Base-by-base conservation (phyloP, 257 asterid species). In the Nicotiana undulata region DNA sequence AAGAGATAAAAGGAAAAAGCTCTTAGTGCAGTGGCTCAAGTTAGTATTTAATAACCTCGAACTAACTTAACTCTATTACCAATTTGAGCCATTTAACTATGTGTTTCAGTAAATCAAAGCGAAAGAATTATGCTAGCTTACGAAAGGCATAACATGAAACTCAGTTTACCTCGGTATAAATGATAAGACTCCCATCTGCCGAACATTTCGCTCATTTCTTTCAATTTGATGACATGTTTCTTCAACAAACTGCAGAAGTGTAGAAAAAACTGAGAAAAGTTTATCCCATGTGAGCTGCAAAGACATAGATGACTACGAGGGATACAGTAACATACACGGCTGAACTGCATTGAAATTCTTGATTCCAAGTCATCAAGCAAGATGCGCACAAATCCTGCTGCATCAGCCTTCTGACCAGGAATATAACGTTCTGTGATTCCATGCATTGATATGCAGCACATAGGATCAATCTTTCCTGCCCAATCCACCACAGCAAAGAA, bases 141-240 rank as follows among this genome's bases (percentile, higher is more conserved):
- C 24, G 8, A 79, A 79, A 81, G 40, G 61, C 64, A 46, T 56
- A 72, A 29, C n/a, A 77, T 52, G 56, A 59, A 79, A 51, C 65
- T 56, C 78, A 82, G 59, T 78, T 86, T 92, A 96, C 99, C 96
- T 92, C 75, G 97, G 93, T 82, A 96, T 94, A 84, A 88, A 96
- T 37, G 97, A 85, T 90, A 96, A 87, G 65, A 93, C 95, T 84
- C 99, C 99, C 10, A 83, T 77, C 86, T 91, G 97, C 84, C 97
- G 89, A 52, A 94, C 93, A 87, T 87, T 96, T 80, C 93, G 84
- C 64, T 92, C 99, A 87, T 89, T 89, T 86, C 90, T 92, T 88
- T 92, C 99, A 60, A 96, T 94, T 84, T 96, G 98, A 85, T 92
- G 98, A 88, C 99, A 96, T 82, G 97, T 91, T 82, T 94, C 99